Conservation (phyloP, 306 rosid species). For the Cyamopsis tetragonoloba region DNA sequence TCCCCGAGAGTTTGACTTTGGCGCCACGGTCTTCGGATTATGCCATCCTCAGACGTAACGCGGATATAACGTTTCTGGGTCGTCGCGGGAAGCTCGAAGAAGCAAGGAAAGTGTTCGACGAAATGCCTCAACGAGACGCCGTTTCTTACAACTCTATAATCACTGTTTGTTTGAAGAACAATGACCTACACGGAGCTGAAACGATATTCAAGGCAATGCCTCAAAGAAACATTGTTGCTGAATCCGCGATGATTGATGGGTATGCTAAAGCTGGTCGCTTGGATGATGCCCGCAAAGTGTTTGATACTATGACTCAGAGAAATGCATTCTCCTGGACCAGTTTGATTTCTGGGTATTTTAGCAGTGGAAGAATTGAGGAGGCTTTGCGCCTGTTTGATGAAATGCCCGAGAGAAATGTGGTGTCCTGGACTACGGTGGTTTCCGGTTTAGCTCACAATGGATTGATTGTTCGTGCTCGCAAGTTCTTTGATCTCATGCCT, state of each 20-base stretch:
- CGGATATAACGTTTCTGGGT: conserved; percentile 25
- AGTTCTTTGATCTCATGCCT: conserved; percentile 41
- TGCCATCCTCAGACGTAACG: conserved; percentile 17
- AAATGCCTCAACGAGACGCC: conserved; percentile 30
- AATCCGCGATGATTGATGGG: conserved; percentile 46
- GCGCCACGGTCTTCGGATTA: background rate
- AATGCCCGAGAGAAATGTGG: conserved; percentile 47
- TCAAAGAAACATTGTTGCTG: conserved; percentile 13
- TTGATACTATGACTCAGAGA: conserved; percentile 37
- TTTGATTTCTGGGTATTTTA: conserved; percentile 46
- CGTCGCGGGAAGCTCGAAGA: conserved; percentile 23
- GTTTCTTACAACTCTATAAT: conserved; percentile 37
- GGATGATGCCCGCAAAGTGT: conserved; percentile 32
- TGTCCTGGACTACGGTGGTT: conserved; percentile 37
- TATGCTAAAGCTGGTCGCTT: conserved; percentile 40
- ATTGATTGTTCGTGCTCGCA: conserved; percentile 28
- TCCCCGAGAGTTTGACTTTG: background rate
- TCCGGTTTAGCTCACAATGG: conserved; percentile 41
- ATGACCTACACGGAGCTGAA: conserved; percentile 30
- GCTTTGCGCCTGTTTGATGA: conserved; percentile 31
- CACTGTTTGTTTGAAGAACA: conserved; percentile 29
- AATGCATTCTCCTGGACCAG: conserved; percentile 50
- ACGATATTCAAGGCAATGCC: conserved; percentile 26
- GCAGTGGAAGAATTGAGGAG: conserved; percentile 34
- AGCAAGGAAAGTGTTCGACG: conserved; percentile 38